Base-by-base conservation (phyloP, 495 filamentous ascomycete species). In the Xylaria acuta region DNA sequence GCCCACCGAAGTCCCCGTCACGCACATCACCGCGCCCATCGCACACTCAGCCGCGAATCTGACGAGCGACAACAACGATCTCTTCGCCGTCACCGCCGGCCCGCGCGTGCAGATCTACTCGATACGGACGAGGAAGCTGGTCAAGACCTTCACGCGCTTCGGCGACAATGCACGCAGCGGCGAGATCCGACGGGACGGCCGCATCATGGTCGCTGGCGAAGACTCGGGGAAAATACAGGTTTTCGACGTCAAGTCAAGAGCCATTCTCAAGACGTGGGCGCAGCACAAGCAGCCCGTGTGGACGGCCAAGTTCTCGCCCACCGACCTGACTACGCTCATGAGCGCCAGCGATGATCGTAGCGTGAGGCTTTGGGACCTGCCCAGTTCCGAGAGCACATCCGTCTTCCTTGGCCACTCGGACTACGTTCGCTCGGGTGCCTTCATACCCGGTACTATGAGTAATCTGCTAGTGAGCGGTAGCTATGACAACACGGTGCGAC, bases 201-300 rank as follows among this genome's bases (percentile, higher is more conserved):
- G 94, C 43, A 91, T 98, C 59, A 76, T 98, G 74, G 91, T 97
- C 18, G 93, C 95, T 49, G 97, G 95, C 78, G 94, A 97, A 71
- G 94, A 97, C 74, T 91, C 89, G 41, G 96, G 97, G 25, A 87
- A 90, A 54, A 92, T 99, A 58, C 97, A 98, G 79, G 93, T 97
- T 18, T 99, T 98, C 78, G 97, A 99, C 75, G 88, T 96, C 66
- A 82, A 79, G 7, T 93, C 93, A 51, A 89, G 96, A 69, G 94
- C 95, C 1, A 97, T 98, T 70, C 82, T 99, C 77, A 96, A 96
- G 86, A 97, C 96, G 60, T 99, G 96, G 97, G 90, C 90, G 73
- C 90, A 95, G 56, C 96, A 99, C 82, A 95, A 95, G 82, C 94
- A 97, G 84, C 93, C 97, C 51, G 94, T 97, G 45, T 97, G 96